Conservation (phyloP, 208 protist species). For the Phytomonas francai region DNA sequence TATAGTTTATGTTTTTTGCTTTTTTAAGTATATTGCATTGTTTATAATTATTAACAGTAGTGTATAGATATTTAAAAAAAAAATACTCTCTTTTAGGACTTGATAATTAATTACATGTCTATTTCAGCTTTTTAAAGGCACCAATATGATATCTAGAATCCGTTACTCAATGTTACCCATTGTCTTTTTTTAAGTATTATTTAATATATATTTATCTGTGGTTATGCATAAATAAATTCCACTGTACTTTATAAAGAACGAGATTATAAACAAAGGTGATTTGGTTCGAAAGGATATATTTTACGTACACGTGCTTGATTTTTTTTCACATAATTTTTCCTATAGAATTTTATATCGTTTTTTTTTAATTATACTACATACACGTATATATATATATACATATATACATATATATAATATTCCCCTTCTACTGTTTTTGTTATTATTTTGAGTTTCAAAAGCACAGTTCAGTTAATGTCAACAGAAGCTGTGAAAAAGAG, state of each 20-base stretch:
- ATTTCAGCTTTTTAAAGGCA: no score
- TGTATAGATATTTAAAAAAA: neutral
- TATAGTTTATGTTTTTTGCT: neutral
- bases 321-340: no score
- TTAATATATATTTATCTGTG: no score
- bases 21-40: neutral
- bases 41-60: neutral
- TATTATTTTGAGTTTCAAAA: neutral
- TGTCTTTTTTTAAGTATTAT: no score
- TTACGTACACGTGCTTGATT: no score
- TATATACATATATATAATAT: constrained; percentile 1
- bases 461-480: constrained; percentile 24
- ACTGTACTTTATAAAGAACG: no score
- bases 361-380: neutral
- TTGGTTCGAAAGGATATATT: no score
- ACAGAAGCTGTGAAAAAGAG: constrained; percentile 58
- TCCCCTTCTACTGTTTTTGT: neutral
- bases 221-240: no score
- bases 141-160: no score
- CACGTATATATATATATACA: constrained; percentile 17
- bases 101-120: neutral
- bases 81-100: neutral
- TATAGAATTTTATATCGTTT: neutral
- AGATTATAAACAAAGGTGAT: no score
- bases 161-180: no score